These are phyloP conservation scores for Neurospora crassa DNA, from an alignment of 2,329 filamentous ascomycete genomes.

Conservation along the genomic window DNA sequence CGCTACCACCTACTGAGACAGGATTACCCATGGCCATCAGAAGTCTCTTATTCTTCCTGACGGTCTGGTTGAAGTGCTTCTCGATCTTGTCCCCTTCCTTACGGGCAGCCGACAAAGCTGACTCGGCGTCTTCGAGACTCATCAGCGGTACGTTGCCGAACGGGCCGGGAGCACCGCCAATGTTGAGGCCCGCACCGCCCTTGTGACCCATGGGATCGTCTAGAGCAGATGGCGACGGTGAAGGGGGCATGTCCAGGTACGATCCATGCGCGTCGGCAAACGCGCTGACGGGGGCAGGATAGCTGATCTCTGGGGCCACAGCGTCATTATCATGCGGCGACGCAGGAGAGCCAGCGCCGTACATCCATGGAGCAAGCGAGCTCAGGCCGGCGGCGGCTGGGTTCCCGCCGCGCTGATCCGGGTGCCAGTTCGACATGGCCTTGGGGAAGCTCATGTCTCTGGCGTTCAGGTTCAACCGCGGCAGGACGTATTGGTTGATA, in stretches of 20 bases:
- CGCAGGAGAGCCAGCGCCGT: constrained; percentile 35
- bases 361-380: constrained; percentile 47
- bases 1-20: neutral
- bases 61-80: constrained; percentile 48
- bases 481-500: constrained; percentile 60
- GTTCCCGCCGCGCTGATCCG: constrained; percentile 18
- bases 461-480: constrained; percentile 44
- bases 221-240: neutral
- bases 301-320: constrained; percentile 20
- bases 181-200: neutral
- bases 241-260: constrained; percentile 3
- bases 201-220: constrained; percentile 1
- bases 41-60: constrained; percentile 50
- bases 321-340: constrained; percentile 22
- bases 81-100: constrained; percentile 54
- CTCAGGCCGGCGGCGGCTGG: constrained; percentile 41
- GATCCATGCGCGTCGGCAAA: constrained; percentile 11
- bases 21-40: constrained; percentile 20
- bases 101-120: constrained; percentile 38
- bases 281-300: constrained; percentile 21
- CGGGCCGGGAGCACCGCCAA: constrained; percentile 14
- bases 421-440: constrained; percentile 18
- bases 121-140: constrained; percentile 55
- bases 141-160: constrained; percentile 44
- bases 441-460: constrained; percentile 30